Evolutionary conservation across 1,284 basidiomycete genomes (phyloP).

Genomic region (Pterula multifida): DNA sequence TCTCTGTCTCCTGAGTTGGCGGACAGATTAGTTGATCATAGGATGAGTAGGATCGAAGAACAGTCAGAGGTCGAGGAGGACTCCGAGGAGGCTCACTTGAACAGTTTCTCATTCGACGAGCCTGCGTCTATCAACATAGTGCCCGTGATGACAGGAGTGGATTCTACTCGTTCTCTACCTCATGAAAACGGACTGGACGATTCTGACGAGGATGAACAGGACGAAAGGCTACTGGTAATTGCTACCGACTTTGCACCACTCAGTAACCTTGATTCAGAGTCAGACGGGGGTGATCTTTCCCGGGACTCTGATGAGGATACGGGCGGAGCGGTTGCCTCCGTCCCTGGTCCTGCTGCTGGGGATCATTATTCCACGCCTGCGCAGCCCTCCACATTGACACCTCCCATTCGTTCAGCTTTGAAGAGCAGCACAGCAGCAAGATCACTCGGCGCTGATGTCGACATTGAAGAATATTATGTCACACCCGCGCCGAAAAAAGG

Average conservation of each 20-base stretch:
- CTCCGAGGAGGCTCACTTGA: slow-evolving; percentile 52
- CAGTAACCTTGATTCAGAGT: slow-evolving; percentile 1
- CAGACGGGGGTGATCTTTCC: background rate
- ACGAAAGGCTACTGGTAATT: slow-evolving; percentile 2
- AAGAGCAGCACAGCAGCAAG: slow-evolving; percentile 43
- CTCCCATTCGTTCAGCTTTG: slow-evolving; percentile 38
- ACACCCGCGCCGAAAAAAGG: slow-evolving; percentile 36
- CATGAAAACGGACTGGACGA: slow-evolving; percentile 22
- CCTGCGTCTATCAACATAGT: slow-evolving; percentile 33
- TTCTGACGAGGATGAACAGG: slow-evolving; percentile 26
- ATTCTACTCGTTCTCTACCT: slow-evolving; percentile 14
- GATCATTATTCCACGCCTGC: slow-evolving; percentile 6
- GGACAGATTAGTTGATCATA: slow-evolving; percentile 12
- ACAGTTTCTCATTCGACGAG: slow-evolving; percentile 61
- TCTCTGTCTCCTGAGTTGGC: slow-evolving; percentile 15
- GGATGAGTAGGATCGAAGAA: slow-evolving; percentile 42
- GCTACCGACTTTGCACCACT: slow-evolving; percentile 1
- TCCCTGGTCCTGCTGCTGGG: slow-evolving; percentile 8
- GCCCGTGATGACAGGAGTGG: slow-evolving; percentile 33
- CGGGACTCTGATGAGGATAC: background rate
- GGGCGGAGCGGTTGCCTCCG: background rate
- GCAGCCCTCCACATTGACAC: slow-evolving; percentile 20
- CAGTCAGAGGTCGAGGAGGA: slow-evolving; percentile 37
- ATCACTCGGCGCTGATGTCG: slow-evolving; percentile 40
- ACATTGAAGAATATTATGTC: slow-evolving; percentile 28